A percentile compares a stretch with the other conserved stretches of the same genome.
These are phyloP conservation scores for Coemansia sp. DNA, from an alignment of 192 early-diverging fungal species.

Conservation along the genomic window DNA sequence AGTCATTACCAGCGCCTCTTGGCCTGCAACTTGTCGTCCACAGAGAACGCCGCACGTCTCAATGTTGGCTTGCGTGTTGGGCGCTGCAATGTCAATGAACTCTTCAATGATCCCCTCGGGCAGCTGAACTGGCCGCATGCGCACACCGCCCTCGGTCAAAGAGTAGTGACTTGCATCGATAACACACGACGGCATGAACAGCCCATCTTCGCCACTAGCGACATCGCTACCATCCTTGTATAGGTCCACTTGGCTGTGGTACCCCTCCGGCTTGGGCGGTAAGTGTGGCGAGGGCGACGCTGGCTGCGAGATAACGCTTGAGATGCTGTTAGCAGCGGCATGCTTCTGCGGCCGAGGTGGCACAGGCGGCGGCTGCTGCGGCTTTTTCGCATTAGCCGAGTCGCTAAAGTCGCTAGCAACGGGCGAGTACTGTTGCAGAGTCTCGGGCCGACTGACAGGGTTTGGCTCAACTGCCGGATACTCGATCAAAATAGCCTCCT, in stretches of 20 bases:
- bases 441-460: background rate
- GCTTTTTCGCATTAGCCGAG: background rate
- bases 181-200: conserved; percentile 39
- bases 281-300: conserved; percentile 7
- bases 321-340: conserved; percentile 1
- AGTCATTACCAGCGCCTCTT: conserved; percentile 54
- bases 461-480: conserved; percentile 14
- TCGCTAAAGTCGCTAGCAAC: background rate
- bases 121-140: conserved; percentile 65
- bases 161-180: conserved; percentile 43
- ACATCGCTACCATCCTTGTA: background rate
- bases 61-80: conserved; percentile 75
- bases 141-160: conserved; percentile 56
- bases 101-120: conserved; percentile 65
- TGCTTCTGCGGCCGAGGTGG: conserved; percentile 19
- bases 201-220: background rate
- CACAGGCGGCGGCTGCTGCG: conserved; percentile 8
- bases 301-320: background rate
- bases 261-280: conserved; percentile 49
- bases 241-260: conserved; percentile 10
- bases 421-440: conserved; percentile 1
- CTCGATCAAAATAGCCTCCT: conserved; percentile 13
- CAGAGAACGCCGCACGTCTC: conserved; percentile 89
- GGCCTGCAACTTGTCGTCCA: conserved; percentile 63
- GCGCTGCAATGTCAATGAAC: conserved; percentile 69